A percentile compares a stretch with the other conserved stretches of the same genome.
Conservation (phyloP, 148 eudicot species). For the Polygonum maritimum region DNA sequence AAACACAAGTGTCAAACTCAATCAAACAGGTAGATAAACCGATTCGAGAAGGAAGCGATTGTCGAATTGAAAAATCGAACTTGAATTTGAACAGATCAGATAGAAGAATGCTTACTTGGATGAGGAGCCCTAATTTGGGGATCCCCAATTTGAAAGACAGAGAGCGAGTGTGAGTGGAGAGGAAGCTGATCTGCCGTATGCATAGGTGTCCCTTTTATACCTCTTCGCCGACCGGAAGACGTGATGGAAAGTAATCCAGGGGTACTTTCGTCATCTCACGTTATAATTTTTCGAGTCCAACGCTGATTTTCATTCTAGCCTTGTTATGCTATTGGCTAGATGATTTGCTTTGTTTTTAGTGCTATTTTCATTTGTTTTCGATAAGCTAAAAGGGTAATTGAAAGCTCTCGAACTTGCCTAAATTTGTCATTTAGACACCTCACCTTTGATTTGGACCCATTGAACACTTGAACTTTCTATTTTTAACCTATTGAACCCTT, state of each 20-base stretch:
- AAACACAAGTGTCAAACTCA: neutral
- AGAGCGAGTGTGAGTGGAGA: slow-evolving; percentile 15
- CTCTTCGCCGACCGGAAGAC: neutral
- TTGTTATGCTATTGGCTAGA: too few relatives aligned
- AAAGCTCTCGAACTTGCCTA: too few relatives aligned
- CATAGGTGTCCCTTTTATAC: neutral
- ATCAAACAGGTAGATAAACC: neutral
- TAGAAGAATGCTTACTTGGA: neutral
- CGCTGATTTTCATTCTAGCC: too few relatives aligned
- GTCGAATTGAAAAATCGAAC: neutral
- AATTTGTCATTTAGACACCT: too few relatives aligned
- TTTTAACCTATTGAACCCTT: too few relatives aligned
- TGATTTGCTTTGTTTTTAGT: too few relatives aligned
- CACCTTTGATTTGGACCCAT: too few relatives aligned
- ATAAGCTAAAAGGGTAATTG: too few relatives aligned
- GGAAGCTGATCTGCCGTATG: neutral
- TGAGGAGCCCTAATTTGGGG: slow-evolving; percentile 37
- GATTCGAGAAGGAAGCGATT: neutral
- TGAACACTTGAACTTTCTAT: too few relatives aligned
- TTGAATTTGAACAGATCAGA: neutral
- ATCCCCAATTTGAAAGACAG: slow-evolving; percentile 25
- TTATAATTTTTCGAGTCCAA: too few relatives aligned
- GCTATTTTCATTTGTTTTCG: too few relatives aligned
- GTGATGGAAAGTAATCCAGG: neutral
- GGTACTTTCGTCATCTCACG: neutral